Percentiles rank a stretch among this genome's conserved stretches.
Evolutionary conservation across 2,329 filamentous ascomycete species (phyloP).

Genomic region (Trichoderma sp.): DNA sequence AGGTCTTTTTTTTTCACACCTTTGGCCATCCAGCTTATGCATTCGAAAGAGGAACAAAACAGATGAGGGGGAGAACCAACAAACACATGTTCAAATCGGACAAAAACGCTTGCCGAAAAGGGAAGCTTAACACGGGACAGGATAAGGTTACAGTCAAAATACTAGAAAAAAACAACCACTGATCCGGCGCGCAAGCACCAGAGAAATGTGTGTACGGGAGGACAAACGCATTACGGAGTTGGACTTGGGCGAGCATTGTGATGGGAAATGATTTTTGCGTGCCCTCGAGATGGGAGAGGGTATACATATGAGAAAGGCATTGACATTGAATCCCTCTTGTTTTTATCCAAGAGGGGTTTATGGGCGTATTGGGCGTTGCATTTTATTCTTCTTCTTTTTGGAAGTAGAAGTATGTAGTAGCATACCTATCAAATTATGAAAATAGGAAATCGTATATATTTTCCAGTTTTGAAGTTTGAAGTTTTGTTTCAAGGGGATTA

Average conservation of each 20-base stretch:
- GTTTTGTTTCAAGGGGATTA: neutral
- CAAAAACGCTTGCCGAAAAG: neutral
- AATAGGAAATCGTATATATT: neutral
- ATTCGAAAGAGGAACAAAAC: neutral
- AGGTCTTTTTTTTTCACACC: neutral
- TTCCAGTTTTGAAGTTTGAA: neutral
- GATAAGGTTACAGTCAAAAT: neutral
- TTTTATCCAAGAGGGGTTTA: neutral
- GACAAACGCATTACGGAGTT: conserved; percentile 9
- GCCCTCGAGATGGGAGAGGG: neutral
- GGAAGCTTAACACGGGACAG: neutral
- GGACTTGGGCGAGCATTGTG: neutral
- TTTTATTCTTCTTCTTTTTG: neutral
- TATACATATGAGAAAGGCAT: neutral
- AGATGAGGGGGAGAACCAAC: neutral
- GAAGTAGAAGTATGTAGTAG: neutral
- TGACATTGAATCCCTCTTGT: neutral
- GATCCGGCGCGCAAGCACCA: conserved; percentile 9
- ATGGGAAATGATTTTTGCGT: neutral
- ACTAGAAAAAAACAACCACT: neutral
- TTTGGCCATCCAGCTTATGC: neutral
- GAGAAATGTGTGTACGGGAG: neutral
- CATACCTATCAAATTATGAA: neutral
- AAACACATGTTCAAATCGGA: neutral
- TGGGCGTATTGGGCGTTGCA: neutral